These are phyloP conservation scores for Phytophthora nicotianae DNA, from an alignment of 352 stramenopile species.

Conservation along the genomic window DNA sequence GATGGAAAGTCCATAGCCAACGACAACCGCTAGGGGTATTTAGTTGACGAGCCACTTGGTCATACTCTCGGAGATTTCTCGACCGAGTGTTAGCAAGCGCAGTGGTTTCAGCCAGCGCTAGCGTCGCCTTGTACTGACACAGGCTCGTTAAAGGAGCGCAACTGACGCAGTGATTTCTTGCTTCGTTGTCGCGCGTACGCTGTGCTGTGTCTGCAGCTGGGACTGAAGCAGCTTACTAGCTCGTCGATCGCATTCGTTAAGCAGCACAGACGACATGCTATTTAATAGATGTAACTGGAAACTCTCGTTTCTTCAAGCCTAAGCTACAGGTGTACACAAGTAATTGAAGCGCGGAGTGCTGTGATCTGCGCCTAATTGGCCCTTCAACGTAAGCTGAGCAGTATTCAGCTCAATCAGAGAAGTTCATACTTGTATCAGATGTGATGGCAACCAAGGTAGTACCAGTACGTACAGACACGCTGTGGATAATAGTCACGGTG, in stretches of 20 bases:
- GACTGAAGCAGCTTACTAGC: conserved; percentile 5
- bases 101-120: conserved; percentile 12
- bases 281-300: too few relatives aligned
- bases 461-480: too few relatives aligned
- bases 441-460: too few relatives aligned
- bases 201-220: conserved; percentile 12
- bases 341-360: too few relatives aligned
- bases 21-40: not conserved
- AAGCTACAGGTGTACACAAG: too few relatives aligned
- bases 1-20: conserved; percentile 15
- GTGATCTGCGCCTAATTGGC: too few relatives aligned
- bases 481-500: conserved; percentile 7
- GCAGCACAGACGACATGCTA: not conserved
- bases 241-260: conserved; percentile 13
- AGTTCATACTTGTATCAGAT: not conserved
- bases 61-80: conserved; percentile 6
- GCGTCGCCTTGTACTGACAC: not conserved
- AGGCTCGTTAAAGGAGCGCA: conserved; percentile 1
- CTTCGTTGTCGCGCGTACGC: conserved; percentile 14
- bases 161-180: conserved; percentile 14
- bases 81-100: not conserved
- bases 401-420: not conserved
- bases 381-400: not conserved
- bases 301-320: too few relatives aligned
- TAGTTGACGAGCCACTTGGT: conserved; percentile 3